phyloP scores from a whole-genome alignment of 202 grass and related monocot genomes.

The Zizania palustris region DNA sequence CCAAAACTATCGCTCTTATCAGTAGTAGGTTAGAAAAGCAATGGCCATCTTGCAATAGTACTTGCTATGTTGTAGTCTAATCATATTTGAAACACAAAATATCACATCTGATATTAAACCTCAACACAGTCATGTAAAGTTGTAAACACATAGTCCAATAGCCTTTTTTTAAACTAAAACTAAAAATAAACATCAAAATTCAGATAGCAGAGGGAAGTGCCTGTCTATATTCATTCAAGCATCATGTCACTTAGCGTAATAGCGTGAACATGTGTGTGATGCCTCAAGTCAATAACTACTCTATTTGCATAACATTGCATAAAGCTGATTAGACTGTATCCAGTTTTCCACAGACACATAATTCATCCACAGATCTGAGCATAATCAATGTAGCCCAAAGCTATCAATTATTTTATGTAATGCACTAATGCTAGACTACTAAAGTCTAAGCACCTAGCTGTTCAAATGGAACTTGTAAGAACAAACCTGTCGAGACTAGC shows the following conservation, averaged over 20 bases:
- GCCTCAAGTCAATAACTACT: neutral
- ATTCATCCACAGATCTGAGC: neutral
- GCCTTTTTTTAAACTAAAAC: constrained; percentile 15
- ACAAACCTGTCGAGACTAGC: constrained; percentile 86
- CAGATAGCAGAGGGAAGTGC: neutral
- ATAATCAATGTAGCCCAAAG: neutral
- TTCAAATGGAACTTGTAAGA: constrained; percentile 28
- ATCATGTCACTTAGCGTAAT: neutral
- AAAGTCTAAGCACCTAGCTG: neutral
- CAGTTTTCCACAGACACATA: neutral
- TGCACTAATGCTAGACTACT: neutral
- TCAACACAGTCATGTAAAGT: neutral
- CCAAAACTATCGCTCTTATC: neutral
- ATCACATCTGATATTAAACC: neutral
- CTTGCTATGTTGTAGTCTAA: neutral
- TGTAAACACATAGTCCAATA: neutral
- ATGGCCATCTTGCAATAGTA: neutral
- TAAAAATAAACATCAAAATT: constrained; percentile 15
- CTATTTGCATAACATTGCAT: neutral
- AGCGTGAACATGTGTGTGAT: neutral
- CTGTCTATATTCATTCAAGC: constrained; percentile 5
- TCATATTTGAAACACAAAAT: neutral
- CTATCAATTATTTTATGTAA: constrained; percentile 7
- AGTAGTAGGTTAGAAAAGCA: neutral
- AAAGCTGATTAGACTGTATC: neutral